A percentile compares a stretch with the other conserved stretches of the same genome.
phyloP scores from a whole-genome alignment of 2,329 filamentous ascomycete genomes.

The Nigrograna mackinnonii region DNA sequence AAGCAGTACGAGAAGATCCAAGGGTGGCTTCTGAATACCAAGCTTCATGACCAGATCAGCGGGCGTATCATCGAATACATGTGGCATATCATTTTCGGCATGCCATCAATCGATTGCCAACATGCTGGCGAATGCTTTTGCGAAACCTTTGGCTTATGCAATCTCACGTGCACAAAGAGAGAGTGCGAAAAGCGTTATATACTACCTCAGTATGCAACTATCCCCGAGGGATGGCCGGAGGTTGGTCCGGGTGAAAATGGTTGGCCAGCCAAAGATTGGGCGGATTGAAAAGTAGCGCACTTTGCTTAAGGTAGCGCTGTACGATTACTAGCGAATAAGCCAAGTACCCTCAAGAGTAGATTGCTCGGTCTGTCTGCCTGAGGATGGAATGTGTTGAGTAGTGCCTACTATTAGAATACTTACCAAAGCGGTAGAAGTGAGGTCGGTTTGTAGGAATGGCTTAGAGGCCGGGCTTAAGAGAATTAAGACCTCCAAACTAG shows the following conservation, averaged over 20 bases:
- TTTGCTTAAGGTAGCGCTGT: too few relatives aligned
- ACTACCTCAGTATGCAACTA: constrained; percentile 57
- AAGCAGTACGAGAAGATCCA: constrained; percentile 51
- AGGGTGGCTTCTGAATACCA: constrained; percentile 51
- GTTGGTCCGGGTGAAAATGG: constrained; percentile 40
- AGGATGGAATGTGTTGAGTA: too few relatives aligned
- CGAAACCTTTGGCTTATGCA: constrained; percentile 64
- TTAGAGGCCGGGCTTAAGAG: too few relatives aligned
- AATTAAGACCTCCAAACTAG: too few relatives aligned
- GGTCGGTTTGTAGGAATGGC: too few relatives aligned
- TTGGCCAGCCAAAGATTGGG: constrained; percentile 22
- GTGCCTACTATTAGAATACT: too few relatives aligned
- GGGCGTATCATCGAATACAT: constrained; percentile 59
- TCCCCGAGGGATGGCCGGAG: constrained; percentile 64
- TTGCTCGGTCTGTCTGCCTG: too few relatives aligned
- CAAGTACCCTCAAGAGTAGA: too few relatives aligned
- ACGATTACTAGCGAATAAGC: too few relatives aligned
- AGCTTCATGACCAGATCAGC: constrained; percentile 49
- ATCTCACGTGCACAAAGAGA: constrained; percentile 42
- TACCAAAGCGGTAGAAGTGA: too few relatives aligned
- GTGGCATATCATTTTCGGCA: constrained; percentile 51
- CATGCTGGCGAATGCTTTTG: constrained; percentile 65
- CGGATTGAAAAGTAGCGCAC: constrained; percentile 23
- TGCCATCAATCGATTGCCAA: constrained; percentile 58
- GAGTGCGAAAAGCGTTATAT: constrained; percentile 60